phyloP scores from a whole-genome alignment of 2,329 filamentous ascomycete species.

The Xylaria multiplex region DNA sequence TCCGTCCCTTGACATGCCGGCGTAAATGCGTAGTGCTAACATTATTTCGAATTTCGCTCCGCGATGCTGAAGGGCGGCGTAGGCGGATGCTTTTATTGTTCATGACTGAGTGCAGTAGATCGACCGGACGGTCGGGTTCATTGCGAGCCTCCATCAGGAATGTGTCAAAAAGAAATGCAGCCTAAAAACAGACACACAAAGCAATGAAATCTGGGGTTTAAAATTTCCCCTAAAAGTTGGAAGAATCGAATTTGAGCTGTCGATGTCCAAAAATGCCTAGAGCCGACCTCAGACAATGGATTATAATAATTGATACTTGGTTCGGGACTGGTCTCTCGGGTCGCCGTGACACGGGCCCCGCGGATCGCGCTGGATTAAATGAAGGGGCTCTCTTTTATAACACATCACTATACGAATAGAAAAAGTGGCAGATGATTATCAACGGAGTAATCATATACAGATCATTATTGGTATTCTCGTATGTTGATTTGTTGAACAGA shows the following conservation, averaged over 20 bases:
- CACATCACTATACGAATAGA: background rate
- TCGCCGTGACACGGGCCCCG: constrained; percentile 26
- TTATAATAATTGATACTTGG: background rate
- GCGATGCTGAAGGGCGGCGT: constrained; percentile 11
- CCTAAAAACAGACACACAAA: too few relatives aligned
- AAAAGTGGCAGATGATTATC: background rate
- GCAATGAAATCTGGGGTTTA: background rate
- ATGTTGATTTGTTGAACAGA: background rate
- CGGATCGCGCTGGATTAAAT: constrained; percentile 18
- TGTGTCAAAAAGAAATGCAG: background rate
- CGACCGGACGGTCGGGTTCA: constrained; percentile 9
- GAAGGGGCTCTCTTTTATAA: background rate
- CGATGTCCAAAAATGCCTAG: too few relatives aligned
- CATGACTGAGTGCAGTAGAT: constrained; percentile 7
- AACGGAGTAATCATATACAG: background rate
- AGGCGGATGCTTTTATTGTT: constrained; percentile 8
- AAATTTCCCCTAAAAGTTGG: background rate
- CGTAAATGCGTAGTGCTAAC: background rate
- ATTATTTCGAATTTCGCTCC: background rate
- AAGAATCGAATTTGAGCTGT: background rate
- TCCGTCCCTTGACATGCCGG: constrained; percentile 4
- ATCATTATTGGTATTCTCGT: background rate
- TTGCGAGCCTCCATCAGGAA: constrained; percentile 13
- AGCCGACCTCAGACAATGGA: background rate
- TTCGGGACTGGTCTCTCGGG: constrained; percentile 24